phyloP scores from a whole-genome alignment of 306 rosid species.

The Prunus salicina region DNA sequence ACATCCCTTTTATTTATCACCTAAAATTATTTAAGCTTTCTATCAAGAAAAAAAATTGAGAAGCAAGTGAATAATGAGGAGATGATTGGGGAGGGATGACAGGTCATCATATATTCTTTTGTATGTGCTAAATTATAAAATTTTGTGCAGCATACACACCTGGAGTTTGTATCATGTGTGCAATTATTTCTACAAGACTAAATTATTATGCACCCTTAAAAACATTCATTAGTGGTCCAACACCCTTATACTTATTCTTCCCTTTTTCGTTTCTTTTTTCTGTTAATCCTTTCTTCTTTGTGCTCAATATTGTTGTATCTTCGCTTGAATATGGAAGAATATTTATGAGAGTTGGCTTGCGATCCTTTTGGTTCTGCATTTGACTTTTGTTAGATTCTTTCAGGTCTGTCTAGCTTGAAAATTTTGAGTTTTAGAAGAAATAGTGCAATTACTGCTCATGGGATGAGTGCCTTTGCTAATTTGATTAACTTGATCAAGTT shows the following conservation, averaged over 20 bases:
- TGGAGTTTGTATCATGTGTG: background rate
- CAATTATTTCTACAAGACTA: background rate
- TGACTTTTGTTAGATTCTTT: slow-evolving; percentile 26
- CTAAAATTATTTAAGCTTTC: background rate
- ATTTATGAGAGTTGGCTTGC: background rate
- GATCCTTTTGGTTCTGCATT: background rate
- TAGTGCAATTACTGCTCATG: slow-evolving; percentile 72
- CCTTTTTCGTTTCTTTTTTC: background rate
- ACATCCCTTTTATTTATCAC: background rate
- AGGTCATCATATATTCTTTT: background rate
- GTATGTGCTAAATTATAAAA: background rate
- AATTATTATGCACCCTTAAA: background rate
- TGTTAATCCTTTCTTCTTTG: background rate
- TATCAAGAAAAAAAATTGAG: background rate
- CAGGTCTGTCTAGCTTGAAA: slow-evolving; percentile 82
- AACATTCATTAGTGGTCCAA: background rate
- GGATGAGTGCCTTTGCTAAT: slow-evolving; percentile 66
- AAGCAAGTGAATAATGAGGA: background rate
- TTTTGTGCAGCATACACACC: background rate
- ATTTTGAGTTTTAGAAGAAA: slow-evolving; percentile 86
- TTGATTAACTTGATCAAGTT: slow-evolving; percentile 71
- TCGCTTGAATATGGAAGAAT: background rate
- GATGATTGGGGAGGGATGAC: background rate
- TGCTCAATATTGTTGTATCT: background rate
- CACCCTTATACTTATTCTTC: background rate